Conservation (phyloP, 108 stramenopile genomes). For the Cyclotella sp. region DNA sequence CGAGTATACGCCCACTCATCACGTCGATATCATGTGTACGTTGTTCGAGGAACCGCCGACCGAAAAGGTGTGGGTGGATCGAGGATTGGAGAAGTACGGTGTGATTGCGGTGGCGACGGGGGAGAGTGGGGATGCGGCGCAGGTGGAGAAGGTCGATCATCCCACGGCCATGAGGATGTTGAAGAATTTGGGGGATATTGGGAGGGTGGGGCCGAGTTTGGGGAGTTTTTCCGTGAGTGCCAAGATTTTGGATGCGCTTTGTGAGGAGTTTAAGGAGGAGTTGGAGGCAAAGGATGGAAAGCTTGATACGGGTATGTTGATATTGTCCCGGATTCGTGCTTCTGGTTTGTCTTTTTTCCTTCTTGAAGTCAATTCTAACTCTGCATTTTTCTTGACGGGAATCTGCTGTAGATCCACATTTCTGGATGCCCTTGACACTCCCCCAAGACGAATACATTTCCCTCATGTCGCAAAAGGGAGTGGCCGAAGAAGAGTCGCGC, state of each 20-base stretch:
- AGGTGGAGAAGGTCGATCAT: constrained; percentile 98
- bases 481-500: constrained; percentile 66
- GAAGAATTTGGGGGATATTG: constrained; percentile 85
- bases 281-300: constrained; percentile 87
- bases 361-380: neutral
- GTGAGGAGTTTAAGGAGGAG: constrained; percentile 86
- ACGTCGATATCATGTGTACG: constrained; percentile 97
- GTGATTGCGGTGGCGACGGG: constrained; percentile 91
- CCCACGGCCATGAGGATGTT: constrained; percentile 94
- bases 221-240: constrained; percentile 95
- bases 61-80: constrained; percentile 89
- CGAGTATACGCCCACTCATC: constrained; percentile 85
- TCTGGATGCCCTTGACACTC: constrained; percentile 99
- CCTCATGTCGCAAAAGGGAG: constrained; percentile 92
- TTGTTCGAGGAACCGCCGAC: constrained; percentile 88
- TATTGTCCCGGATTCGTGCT: neutral
- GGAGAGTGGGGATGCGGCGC: constrained; percentile 88
- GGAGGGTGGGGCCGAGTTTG: constrained; percentile 91
- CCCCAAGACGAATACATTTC: constrained; percentile 82
- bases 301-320: constrained; percentile 55
- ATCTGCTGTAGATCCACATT: constrained; percentile 93
- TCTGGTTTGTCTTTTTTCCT: neutral
- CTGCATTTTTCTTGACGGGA: constrained; percentile 2
- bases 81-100: constrained; percentile 98
- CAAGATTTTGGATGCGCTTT: constrained; percentile 82